Evolutionary conservation across 495 filamentous ascomycete species (phyloP).

Genomic region (Sabuloglossum arenarium): DNA sequence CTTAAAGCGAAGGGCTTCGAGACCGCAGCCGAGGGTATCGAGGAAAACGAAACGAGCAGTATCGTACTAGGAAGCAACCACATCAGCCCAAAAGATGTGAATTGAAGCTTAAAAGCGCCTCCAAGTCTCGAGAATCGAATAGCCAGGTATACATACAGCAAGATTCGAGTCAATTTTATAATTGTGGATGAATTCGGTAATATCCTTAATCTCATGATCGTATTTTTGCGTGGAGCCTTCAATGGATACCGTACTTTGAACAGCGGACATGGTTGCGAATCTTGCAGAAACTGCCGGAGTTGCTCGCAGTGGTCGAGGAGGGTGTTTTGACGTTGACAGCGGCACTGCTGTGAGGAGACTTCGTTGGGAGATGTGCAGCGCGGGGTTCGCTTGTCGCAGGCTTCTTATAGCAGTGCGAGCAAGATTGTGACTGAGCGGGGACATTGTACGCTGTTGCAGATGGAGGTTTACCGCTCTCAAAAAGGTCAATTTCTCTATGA

Average conservation of each 20-base stretch:
- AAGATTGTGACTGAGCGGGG: not conserved
- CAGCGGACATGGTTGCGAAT: not conserved
- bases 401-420: not conserved
- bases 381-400: not conserved
- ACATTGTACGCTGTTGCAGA: not conserved
- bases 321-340: too few species aligned
- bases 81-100: not conserved
- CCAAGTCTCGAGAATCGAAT: not conserved
- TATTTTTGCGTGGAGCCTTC: conserved; percentile 18
- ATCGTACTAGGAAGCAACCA: not conserved
- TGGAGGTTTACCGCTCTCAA: not conserved
- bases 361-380: not conserved
- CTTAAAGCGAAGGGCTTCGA: conserved; percentile 88
- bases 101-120: not conserved
- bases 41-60: conserved; percentile 31
- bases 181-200: conserved; percentile 83
- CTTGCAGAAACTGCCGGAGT: not conserved
- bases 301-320: not conserved
- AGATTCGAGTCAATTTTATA: conserved; percentile 79
- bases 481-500: not conserved
- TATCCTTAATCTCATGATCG: conserved; percentile 84
- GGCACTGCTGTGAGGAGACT: not conserved
- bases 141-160: conserved; percentile 41
- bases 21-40: conserved; percentile 89
- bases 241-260: not conserved